Base-by-base conservation (phyloP, 2,329 filamentous ascomycete species). In the Chaetomiaceae sp. region DNA sequence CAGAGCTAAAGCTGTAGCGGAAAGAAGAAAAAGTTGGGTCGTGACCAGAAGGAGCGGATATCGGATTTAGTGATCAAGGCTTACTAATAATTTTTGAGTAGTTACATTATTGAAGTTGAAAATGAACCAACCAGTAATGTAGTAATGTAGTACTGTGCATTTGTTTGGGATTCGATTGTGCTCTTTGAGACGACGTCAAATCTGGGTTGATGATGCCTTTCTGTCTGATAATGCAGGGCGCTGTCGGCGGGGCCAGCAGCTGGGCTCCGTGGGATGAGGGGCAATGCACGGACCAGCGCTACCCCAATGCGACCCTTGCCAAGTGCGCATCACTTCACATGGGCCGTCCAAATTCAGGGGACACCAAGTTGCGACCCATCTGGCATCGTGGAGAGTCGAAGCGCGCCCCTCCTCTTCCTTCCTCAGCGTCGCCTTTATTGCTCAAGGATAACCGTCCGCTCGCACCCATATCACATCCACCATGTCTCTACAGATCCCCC, bases 401-500 rank as follows among this genome's bases (percentile, higher is more conserved):
- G 9, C 37, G 18, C 38, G 36, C 7, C 30, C 25, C n/a, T 30
- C 27, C 48, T 23, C 30, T 34, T 23, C 9, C 16, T 23, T 45
- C 42, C 25, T 27, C 36, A 32, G 21, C 20, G 16, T 45, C 33
- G 13, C 20, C 33, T 20, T 36, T 44, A 20, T 16, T 20, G 5
- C 13, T 30, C 32, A 6, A 25, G 13, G 37, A 47, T 10, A 23
- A 14, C 20, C 14, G 5, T 23, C 13, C 38, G 40, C 11, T 5
- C 16, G n/a, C 23, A 16, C 16, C 5, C 3, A 33, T 10, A 37
- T 16, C 37, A 13, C 29, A 16, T 36, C 10, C 45, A 42, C 36
- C 60, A 81, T 81, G 78, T 78, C 77, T 57, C 76, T 82, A 54
- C 78, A 82, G 62, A 74, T 84, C 62, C 78, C 79, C 61, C 68